Conservation (phyloP, 2,329 filamentous ascomycete genomes). For the Pseudogymnoascus sp. region DNA sequence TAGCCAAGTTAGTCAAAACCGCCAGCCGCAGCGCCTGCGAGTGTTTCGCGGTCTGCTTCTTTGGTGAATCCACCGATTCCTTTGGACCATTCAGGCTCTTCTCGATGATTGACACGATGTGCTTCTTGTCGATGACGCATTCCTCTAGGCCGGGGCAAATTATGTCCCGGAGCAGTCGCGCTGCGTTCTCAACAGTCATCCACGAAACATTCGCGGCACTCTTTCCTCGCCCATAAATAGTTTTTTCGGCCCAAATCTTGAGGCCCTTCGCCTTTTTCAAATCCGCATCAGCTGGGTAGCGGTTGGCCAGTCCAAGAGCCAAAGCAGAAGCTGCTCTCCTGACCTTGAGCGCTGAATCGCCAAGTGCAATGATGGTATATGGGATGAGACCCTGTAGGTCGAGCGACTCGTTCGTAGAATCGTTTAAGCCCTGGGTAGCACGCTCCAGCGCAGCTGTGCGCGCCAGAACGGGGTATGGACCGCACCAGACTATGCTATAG, state of each 20-base stretch:
- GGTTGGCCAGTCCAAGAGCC: conserved; percentile 45
- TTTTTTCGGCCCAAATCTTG: conserved; percentile 49
- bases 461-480: conserved; percentile 59
- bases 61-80: conserved; percentile 33
- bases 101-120: conserved; percentile 58
- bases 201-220: conserved; percentile 41
- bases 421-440: conserved; percentile 49
- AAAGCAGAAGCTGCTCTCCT: conserved; percentile 67
- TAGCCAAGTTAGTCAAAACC: conserved; percentile 63
- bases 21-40: conserved; percentile 55
- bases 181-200: conserved; percentile 49
- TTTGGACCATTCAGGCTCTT: conserved; percentile 47
- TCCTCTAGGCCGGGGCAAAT: conserved; percentile 77
- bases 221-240: conserved; percentile 54
- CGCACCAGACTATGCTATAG: conserved; percentile 66
- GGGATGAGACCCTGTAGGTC: conserved; percentile 79
- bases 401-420: conserved; percentile 38
- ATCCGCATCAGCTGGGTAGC: conserved; percentile 36
- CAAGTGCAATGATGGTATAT: conserved; percentile 66
- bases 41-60: conserved; percentile 38
- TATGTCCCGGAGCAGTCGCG: conserved; percentile 55
- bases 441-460: conserved; percentile 62
- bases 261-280: conserved; percentile 34
- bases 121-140: conserved; percentile 68
- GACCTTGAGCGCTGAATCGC: conserved; percentile 67